Percentiles rank a stretch among this genome's conserved stretches.
phyloP scores from a whole-genome alignment of 2,329 filamentous ascomycete genomes.

The Sporothrix globosa region DNA sequence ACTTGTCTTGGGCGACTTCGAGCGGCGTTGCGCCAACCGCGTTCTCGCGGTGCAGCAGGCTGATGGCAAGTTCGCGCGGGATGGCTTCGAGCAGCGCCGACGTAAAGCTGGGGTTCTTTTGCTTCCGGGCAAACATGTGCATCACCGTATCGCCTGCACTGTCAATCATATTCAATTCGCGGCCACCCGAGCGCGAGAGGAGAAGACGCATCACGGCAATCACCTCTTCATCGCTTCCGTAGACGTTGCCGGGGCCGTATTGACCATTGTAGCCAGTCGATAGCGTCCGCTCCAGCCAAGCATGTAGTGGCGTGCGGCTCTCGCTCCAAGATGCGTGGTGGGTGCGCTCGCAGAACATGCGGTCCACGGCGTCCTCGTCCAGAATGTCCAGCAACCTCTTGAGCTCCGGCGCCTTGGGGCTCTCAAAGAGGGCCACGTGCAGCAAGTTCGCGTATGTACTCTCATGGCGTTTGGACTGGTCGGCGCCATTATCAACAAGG shows the following conservation, averaged over 20 bases:
- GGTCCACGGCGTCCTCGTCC: constrained; percentile 57
- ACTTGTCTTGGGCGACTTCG: constrained; percentile 65
- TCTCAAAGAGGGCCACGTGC: constrained; percentile 56
- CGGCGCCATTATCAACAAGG: constrained; percentile 69
- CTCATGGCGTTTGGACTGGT: constrained; percentile 66
- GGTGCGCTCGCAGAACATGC: constrained; percentile 63
- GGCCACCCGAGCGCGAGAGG: constrained; percentile 57
- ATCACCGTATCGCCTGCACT: constrained; percentile 67
- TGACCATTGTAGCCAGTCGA: constrained; percentile 7
- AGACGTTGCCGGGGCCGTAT: constrained; percentile 31
- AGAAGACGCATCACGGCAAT: constrained; percentile 54
- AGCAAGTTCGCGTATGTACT: constrained; percentile 65
- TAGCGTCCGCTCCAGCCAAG: constrained; percentile 50
- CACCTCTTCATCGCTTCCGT: constrained; percentile 42
- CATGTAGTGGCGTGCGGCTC: constrained; percentile 66
- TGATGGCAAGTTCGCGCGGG: constrained; percentile 46
- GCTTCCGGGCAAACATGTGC: constrained; percentile 56
- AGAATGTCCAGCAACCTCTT: constrained; percentile 60
- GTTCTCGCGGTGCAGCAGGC: constrained; percentile 70
- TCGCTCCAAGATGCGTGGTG: constrained; percentile 48
- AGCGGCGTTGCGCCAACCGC: constrained; percentile 73
- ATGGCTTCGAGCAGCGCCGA: constrained; percentile 57
- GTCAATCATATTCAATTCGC: constrained; percentile 62
- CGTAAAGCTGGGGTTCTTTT: constrained; percentile 44
- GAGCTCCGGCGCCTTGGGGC: constrained; percentile 45